Conservation (phyloP, 2,329 filamentous ascomycete species). For the Beauveria varroae region DNA sequence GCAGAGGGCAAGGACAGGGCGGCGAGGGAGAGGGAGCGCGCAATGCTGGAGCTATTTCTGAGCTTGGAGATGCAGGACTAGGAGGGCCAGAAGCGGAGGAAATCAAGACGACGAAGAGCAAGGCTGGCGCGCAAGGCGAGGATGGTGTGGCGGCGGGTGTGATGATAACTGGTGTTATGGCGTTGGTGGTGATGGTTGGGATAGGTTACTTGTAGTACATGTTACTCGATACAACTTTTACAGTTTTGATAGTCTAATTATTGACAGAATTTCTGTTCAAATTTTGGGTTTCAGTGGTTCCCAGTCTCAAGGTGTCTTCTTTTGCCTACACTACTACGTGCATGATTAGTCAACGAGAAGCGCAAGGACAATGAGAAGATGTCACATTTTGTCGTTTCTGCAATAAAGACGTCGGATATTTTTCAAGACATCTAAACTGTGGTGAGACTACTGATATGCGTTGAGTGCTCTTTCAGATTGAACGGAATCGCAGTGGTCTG, state of each 20-base stretch:
- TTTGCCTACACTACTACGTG: no score
- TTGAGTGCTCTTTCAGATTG: background rate
- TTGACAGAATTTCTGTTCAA: background rate
- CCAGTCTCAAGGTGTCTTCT: no score
- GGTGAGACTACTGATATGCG: background rate
- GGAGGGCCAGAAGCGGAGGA: slow-evolving; percentile 11
- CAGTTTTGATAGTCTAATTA: background rate
- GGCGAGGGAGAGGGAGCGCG: slow-evolving; percentile 56
- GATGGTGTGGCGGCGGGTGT: background rate
- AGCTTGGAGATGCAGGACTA: slow-evolving; percentile 26
- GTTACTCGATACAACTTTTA: background rate
- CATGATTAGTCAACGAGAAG: no score
- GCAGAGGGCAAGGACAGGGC: slow-evolving; percentile 46
- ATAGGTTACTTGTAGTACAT: background rate
- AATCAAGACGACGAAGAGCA: background rate
- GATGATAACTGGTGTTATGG: background rate
- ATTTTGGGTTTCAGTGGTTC: background rate
- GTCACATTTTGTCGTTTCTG: no score
- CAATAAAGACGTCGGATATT: no score
- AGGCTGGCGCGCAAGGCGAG: background rate
- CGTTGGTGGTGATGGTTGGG: background rate
- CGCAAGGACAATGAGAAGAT: no score
- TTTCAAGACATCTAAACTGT: no score
- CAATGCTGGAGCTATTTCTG: slow-evolving; percentile 62
- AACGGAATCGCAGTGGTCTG: background rate